Evolutionary conservation across 2,329 filamentous ascomycete genomes (phyloP), one percentile per base, ranked within the genome.

Genomic region (Daldinia sp.): DNA sequence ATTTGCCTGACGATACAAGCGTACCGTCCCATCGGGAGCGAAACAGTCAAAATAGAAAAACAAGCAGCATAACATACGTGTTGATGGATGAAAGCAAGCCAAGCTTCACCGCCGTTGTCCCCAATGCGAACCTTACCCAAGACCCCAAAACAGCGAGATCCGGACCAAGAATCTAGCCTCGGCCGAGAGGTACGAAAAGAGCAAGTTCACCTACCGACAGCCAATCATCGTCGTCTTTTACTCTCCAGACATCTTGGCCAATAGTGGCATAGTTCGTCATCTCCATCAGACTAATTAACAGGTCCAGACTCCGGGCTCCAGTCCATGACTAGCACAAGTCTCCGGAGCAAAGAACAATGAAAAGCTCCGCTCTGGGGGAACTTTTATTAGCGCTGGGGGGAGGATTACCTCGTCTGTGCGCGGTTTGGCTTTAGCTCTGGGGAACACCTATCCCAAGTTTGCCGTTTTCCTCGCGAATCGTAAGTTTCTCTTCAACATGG

Each of bases 11-110:
- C 11, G 10, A 49, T 43, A 25, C 10, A 19, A 61, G 21, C 17
- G 32, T n/a, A n/a, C n/a, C n/a, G n/a, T n/a, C n/a, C n/a, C 39
- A 23, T 52, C 39, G 15, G 45, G 3, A 17, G 19, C 30, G 13
- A 47, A 32, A 54, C 54, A 57, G 35, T 48, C 48, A 63, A 48
- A 9, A 17, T 30, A 5, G 30, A 5, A 17, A 63, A 66, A 58
- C 60, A 60, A 60, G 48, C 47, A 39, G 54, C 51, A 61, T 55
- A 39, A 58, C 51, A 61, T 55, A 66, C 59, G 59, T 63, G 60
- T 57, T 19, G 52, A 35, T 37, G 51, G 21, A 15, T 37, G n/a
- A 43, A 66, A 63, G 63, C 59, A 57, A 51, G 59, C 50, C 58
- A 48, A 57, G 63, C 61, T 55, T 39, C 48, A 66, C 52, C 27